Evolutionary conservation across 2,329 filamentous ascomycete genomes (phyloP).

Genomic region (Fusarium illudens): DNA sequence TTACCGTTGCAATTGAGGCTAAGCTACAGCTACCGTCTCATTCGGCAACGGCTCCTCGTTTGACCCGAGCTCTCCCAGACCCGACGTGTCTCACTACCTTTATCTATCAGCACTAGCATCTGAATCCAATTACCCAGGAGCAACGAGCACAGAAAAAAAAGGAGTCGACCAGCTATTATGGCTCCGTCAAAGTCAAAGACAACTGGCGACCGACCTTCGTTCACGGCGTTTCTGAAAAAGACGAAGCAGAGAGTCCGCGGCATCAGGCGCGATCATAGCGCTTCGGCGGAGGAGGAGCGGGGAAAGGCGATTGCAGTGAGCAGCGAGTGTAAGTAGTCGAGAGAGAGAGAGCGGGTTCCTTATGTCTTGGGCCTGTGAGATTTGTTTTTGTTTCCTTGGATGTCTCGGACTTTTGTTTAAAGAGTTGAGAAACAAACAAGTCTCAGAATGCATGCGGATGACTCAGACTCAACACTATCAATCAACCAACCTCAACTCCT

Average conservation of each 20-base stretch:
- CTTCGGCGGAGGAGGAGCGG: conserved; percentile 8
- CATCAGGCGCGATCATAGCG: conserved; percentile 18
- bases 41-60: not conserved
- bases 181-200: conserved; percentile 1
- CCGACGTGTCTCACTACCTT: not conserved
- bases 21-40: not conserved
- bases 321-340: conserved; percentile 43
- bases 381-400: not conserved
- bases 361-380: not conserved
- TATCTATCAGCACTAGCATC: not conserved
- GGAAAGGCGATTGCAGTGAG: conserved; percentile 19
- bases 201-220: conserved; percentile 51
- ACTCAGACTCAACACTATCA: not conserved
- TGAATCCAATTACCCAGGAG: not conserved
- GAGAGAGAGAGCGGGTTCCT: not conserved
- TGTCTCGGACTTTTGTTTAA: not conserved
- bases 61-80: not conserved
- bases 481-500: not conserved
- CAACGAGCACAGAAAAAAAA: not conserved
- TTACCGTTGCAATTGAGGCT: not conserved
- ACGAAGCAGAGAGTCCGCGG: conserved; percentile 47
- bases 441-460: not conserved
- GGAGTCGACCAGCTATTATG: conserved; percentile 9
- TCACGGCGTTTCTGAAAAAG: conserved; percentile 57
- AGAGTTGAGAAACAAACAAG: not conserved